Conservation (phyloP, 768 basidiomycete genomes). For the Kwoniella sp. region DNA sequence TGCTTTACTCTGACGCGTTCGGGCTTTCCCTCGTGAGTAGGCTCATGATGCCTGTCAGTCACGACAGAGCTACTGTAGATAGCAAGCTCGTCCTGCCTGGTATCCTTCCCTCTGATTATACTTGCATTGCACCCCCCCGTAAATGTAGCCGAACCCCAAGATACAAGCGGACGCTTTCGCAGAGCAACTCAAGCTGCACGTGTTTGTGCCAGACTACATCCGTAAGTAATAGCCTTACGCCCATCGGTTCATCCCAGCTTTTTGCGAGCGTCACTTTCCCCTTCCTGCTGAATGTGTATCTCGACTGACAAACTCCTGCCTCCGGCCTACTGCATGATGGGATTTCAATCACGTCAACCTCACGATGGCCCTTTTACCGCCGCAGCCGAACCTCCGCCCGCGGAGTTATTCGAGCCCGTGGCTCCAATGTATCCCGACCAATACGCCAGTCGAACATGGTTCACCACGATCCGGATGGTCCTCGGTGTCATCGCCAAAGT, state of each 20-base stretch:
- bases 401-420: conserved; percentile 23
- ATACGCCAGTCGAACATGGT: conserved; percentile 26
- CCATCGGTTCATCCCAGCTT: neutral
- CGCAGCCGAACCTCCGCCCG: conserved; percentile 30
- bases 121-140: neutral
- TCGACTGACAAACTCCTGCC: conserved; percentile 11
- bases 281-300: neutral
- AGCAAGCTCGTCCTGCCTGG: too few species aligned
- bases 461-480: conserved; percentile 16
- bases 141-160: conserved; percentile 37
- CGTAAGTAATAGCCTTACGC: conserved; percentile 22
- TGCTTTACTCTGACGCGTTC: conserved; percentile 34
- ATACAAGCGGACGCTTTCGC: conserved; percentile 44
- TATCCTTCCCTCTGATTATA: neutral
- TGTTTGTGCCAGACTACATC: conserved; percentile 46
- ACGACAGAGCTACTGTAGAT: neutral
- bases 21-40: conserved; percentile 33
- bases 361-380: neutral
- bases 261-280: too few species aligned
- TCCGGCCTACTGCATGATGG: too few species aligned
- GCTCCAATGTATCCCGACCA: conserved; percentile 29
- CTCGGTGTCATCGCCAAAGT: conserved; percentile 1
- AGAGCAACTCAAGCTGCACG: conserved; percentile 33
- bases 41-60: too few species aligned
- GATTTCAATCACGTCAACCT: neutral